Evolutionary conservation across 2,329 filamentous ascomycete species (phyloP).

Genomic region (Endothia cerciana): DNA sequence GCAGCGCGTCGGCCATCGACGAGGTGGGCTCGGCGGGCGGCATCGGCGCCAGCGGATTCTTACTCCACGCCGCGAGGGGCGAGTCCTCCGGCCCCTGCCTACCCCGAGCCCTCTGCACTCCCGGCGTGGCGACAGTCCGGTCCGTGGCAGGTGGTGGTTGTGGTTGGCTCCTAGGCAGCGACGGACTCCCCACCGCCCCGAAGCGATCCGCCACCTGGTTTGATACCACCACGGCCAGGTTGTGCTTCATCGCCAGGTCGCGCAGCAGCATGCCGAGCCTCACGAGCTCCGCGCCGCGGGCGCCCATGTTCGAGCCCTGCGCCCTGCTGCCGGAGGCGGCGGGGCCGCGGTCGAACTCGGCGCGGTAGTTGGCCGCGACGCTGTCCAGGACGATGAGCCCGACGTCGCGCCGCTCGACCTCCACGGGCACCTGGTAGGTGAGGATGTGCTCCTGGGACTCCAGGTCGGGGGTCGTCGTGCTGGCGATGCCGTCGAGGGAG

Average conservation of each 20-base stretch:
- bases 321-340: conserved; percentile 31
- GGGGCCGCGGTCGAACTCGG: conserved; percentile 74
- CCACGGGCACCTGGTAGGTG: conserved; percentile 87
- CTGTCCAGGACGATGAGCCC: conserved; percentile 88
- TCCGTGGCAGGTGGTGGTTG: conserved; percentile 29
- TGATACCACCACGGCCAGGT: conserved; percentile 84
- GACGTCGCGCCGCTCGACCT: conserved; percentile 73
- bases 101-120: not conserved
- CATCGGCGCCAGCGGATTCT: conserved; percentile 35
- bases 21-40: conserved; percentile 43
- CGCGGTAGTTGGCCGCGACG: conserved; percentile 93
- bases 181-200: conserved; percentile 30
- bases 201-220: conserved; percentile 97
- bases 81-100: conserved; percentile 36
- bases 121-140: conserved; percentile 21
- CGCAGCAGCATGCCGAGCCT: conserved; percentile 77
- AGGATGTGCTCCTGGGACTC: conserved; percentile 96
- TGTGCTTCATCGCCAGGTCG: conserved; percentile 72
- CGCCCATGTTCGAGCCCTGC: conserved; percentile 65
- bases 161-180: conserved; percentile 32
- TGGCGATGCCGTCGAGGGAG: conserved; percentile 76
- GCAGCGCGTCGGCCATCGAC: conserved; percentile 42
- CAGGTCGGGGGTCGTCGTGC: conserved; percentile 83
- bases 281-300: conserved; percentile 75
- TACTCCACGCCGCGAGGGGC: conserved; percentile 53